Percentiles rank a stretch among this genome's conserved stretches.
These are phyloP conservation scores for Corymbia maculata DNA, from an alignment of 345 rosid species.

Conservation along the genomic window DNA sequence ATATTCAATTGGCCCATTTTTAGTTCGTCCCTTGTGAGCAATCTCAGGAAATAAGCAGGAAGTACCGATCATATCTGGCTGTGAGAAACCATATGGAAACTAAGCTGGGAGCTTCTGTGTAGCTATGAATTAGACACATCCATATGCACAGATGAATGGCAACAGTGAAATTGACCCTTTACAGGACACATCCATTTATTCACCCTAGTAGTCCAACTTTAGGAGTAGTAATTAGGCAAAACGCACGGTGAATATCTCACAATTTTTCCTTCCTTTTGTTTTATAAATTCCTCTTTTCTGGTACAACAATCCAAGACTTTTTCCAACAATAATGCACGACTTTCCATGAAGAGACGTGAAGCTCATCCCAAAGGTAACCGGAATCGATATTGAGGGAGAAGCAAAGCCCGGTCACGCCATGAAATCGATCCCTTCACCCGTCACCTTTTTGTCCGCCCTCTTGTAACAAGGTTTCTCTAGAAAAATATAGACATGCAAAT, in stretches of 20 bases:
- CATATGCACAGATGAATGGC: background rate
- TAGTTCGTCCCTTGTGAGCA: background rate
- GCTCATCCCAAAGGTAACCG: background rate
- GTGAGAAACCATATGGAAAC: background rate
- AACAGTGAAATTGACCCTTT: background rate
- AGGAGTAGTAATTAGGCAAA: background rate
- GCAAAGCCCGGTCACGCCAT: background rate
- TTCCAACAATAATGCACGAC: background rate
- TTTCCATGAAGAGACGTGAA: background rate
- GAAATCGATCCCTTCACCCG: background rate
- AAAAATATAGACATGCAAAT: background rate
- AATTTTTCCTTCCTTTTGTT: background rate
- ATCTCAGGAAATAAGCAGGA: background rate
- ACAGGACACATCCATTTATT: background rate
- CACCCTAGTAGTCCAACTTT: background rate
- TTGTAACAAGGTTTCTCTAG: fast-evolving
- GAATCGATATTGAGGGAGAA: background rate
- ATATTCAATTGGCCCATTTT: background rate
- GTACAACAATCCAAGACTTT: background rate
- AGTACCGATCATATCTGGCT: background rate
- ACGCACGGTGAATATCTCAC: background rate
- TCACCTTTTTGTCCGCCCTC: fast-evolving
- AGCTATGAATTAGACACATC: background rate
- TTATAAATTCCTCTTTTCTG: background rate
- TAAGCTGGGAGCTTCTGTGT: background rate